phyloP scores from a whole-genome alignment of 1,284 basidiomycete species.

The Marasmius oreades region DNA sequence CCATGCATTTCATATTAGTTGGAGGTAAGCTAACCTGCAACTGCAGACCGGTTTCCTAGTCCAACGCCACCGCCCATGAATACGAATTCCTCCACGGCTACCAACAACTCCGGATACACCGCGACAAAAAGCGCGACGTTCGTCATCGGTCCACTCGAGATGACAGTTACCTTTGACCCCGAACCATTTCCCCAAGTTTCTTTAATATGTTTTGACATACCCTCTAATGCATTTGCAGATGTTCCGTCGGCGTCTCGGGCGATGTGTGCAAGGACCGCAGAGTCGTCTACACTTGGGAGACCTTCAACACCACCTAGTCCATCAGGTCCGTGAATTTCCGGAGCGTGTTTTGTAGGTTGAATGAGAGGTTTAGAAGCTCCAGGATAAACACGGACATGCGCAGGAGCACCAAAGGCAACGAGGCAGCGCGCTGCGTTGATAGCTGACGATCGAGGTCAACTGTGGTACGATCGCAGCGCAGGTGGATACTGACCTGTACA shows the following conservation, averaged over 20 bases:
- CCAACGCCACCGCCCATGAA: conserved; percentile 92
- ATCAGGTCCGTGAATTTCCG: conserved; percentile 77
- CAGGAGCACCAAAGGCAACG: conserved; percentile 61
- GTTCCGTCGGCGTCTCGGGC: conserved; percentile 36
- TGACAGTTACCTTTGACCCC: conserved; percentile 57
- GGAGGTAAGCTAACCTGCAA: conserved; percentile 49
- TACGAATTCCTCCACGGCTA: conserved; percentile 69
- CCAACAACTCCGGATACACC: conserved; percentile 67
- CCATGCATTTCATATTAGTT: background rate
- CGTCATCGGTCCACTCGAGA: conserved; percentile 82
- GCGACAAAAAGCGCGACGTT: conserved; percentile 77
- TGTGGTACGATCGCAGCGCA: too few relatives aligned
- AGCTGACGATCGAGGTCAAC: conserved; percentile 19
- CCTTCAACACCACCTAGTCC: conserved; percentile 81
- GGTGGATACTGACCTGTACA: conserved; percentile 37
- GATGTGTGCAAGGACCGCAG: conserved; percentile 46
- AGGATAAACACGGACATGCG: conserved; percentile 55
- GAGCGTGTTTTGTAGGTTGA: conserved; percentile 46
- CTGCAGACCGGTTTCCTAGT: conserved; percentile 72
- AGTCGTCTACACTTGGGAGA: conserved; percentile 46
- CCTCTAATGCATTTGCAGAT: conserved; percentile 55
- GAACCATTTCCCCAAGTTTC: conserved; percentile 49
- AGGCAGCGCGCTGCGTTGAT: conserved; percentile 73
- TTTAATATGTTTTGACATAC: conserved; percentile 56
- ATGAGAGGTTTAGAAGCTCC: conserved; percentile 68